Evolutionary conservation across 148 eudicot genomes (phyloP).

Genomic region (Spergularia marina): DNA sequence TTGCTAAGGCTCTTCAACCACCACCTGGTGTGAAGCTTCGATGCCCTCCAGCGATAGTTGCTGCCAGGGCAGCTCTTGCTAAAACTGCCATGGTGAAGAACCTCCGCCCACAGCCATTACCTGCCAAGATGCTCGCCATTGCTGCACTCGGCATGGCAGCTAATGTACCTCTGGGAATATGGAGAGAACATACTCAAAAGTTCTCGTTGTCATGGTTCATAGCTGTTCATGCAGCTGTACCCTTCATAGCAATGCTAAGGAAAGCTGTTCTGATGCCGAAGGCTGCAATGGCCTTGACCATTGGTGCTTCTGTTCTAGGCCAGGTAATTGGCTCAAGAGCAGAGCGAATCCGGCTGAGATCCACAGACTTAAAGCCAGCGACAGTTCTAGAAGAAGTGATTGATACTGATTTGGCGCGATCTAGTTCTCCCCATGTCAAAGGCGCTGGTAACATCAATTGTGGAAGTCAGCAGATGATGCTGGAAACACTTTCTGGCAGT

Average conservation of each 20-base stretch:
- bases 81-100: constrained; percentile 58
- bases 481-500: constrained; percentile 30
- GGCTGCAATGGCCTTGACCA: constrained; percentile 74
- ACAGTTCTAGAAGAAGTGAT: constrained; percentile 17
- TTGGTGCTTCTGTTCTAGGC: constrained; percentile 73
- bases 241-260: constrained; percentile 84
- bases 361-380: constrained; percentile 34
- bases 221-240: constrained; percentile 86
- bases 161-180: constrained; percentile 69
- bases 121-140: constrained; percentile 57
- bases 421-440: constrained; percentile 17
- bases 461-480: constrained; percentile 31
- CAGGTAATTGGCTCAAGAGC: constrained; percentile 82
- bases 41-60: constrained; percentile 71
- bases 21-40: constrained; percentile 63
- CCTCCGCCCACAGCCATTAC: constrained; percentile 71
- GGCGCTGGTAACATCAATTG: constrained; percentile 23
- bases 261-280: constrained; percentile 80
- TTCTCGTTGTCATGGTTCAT: constrained; percentile 73
- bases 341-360: constrained; percentile 55
- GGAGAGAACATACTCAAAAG: constrained; percentile 76
- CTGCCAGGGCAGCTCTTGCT: constrained; percentile 86
- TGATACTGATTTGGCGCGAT: constrained; percentile 14
- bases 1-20: constrained; percentile 60
- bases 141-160: constrained; percentile 68